These are phyloP conservation scores for Termitomyces sp. DNA, from an alignment of 768 basidiomycete genomes.

Conservation along the genomic window DNA sequence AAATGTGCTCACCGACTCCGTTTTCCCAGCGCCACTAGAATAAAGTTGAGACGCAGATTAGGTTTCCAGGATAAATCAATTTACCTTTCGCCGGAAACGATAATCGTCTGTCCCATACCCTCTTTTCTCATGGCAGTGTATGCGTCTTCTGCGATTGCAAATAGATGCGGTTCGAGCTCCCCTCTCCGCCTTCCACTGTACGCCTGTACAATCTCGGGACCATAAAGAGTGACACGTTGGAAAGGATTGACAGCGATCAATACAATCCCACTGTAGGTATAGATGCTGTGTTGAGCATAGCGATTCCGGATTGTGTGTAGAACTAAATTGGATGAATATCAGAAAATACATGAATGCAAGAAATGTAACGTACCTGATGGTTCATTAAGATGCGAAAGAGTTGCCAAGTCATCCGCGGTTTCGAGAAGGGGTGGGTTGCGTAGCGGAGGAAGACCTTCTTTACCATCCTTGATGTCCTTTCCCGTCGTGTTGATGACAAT, in stretches of 20 bases:
- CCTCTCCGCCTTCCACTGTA: conserved; percentile 91
- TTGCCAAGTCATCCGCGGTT: conserved; percentile 96
- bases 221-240: conserved; percentile 95
- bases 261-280: conserved; percentile 98
- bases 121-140: conserved; percentile 96
- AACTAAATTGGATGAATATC: conserved; percentile 44
- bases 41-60: conserved; percentile 18
- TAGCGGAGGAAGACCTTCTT: conserved; percentile 83
- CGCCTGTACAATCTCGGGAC: conserved; percentile 95
- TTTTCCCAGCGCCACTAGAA: conserved; percentile 97
- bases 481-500: conserved; percentile 74
- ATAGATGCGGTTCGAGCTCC: conserved; percentile 95
- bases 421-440: conserved; percentile 96
- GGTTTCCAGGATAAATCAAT: conserved; percentile 20
- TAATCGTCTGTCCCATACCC: conserved; percentile 95
- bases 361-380: conserved; percentile 70
- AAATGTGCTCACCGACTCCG: conserved; percentile 71
- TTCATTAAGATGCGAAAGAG: conserved; percentile 96
- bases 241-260: conserved; percentile 99
- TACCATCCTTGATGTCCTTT: conserved; percentile 77
- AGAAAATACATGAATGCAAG: background rate
- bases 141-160: conserved; percentile 99
- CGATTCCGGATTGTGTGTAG: conserved; percentile 96
- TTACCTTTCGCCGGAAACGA: conserved; percentile 96
- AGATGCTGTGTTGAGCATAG: conserved; percentile 96